Evolutionary conservation across 176 grass and related monocot species (phyloP).

Genomic region (Hordeum vulgare): DNA sequence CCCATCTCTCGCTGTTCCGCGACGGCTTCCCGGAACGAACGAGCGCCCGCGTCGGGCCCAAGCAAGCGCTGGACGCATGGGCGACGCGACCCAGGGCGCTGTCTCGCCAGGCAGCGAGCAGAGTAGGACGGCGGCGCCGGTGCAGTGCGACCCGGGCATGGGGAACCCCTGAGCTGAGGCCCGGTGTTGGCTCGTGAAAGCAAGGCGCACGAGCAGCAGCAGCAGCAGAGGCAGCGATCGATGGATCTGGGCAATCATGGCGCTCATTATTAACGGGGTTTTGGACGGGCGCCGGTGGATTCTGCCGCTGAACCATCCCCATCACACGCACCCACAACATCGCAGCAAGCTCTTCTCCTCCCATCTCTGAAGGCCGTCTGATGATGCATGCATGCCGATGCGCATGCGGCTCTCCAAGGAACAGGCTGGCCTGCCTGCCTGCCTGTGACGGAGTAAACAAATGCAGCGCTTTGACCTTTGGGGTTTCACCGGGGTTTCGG

Average conservation of each 20-base stretch:
- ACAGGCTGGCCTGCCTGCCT: background rate
- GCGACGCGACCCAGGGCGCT: constrained; percentile 9
- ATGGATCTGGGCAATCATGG: constrained; percentile 12
- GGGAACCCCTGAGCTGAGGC: background rate
- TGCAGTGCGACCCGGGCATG: background rate
- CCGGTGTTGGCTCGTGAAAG: background rate
- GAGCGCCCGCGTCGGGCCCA: background rate
- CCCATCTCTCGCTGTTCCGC: background rate
- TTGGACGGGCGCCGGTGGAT: constrained; percentile 23
- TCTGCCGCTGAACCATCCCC: constrained; percentile 28
- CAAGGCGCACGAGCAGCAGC: constrained; percentile 5
- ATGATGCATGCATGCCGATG: background rate
- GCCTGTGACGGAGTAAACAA: background rate
- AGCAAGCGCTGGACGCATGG: constrained; percentile 20
- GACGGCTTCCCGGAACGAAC: background rate
- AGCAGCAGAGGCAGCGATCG: background rate
- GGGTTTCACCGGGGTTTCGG: constrained; percentile 6
- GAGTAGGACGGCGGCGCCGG: background rate
- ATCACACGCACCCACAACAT: constrained; percentile 14
- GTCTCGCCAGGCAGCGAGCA: background rate
- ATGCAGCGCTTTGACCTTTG: background rate
- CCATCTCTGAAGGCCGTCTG: background rate
- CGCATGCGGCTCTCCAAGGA: background rate
- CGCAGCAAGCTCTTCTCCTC: constrained; percentile 5
- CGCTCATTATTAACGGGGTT: constrained; percentile 16